A percentile compares a stretch with the other conserved stretches of the same genome.
Conservation (phyloP, 345 rosid species). For the Durio zibethinus region DNA sequence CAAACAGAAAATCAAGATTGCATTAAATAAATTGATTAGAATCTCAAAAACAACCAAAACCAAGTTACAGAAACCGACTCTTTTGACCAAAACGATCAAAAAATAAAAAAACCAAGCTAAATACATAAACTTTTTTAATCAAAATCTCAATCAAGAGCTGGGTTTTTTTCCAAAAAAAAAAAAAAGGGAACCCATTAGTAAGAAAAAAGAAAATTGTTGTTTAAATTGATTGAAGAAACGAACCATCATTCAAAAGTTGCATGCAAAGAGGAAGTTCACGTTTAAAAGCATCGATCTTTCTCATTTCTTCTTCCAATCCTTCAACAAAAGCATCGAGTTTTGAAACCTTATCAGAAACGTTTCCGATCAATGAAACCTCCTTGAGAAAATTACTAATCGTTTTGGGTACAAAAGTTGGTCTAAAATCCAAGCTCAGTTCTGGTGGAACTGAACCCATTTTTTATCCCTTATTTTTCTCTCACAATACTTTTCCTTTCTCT, state of each 20-base stretch:
- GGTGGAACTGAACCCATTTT: conserved; percentile 55
- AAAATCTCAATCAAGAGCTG: neutral
- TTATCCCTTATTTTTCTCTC: neutral
- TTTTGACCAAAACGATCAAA: neutral
- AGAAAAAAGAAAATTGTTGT: neutral
- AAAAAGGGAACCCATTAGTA: neutral
- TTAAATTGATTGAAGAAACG: conserved; percentile 16
- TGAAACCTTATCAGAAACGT: conserved; percentile 37
- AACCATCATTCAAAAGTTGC: conserved; percentile 73
- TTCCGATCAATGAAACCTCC: conserved; percentile 44
- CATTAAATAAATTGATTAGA: neutral
- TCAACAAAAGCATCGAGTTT: conserved; percentile 50
- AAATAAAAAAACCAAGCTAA: neutral
- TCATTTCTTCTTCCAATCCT: conserved; percentile 67
- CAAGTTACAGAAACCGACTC: neutral
- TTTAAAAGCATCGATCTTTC: conserved; percentile 66
- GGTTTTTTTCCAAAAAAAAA: neutral
- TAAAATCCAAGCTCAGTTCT: conserved; percentile 71
- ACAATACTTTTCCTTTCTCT: neutral
- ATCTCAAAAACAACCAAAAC: conserved; percentile 4
- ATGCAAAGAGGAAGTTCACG: conserved; percentile 85
- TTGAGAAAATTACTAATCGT: conserved; percentile 50
- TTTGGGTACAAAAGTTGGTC: conserved; percentile 41
- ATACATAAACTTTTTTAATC: neutral
- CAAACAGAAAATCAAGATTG: conserved; percentile 12